Evolutionary conservation across 2,329 filamentous ascomycete species (phyloP).

Genomic region (Clarireedia homoeocarpa): DNA sequence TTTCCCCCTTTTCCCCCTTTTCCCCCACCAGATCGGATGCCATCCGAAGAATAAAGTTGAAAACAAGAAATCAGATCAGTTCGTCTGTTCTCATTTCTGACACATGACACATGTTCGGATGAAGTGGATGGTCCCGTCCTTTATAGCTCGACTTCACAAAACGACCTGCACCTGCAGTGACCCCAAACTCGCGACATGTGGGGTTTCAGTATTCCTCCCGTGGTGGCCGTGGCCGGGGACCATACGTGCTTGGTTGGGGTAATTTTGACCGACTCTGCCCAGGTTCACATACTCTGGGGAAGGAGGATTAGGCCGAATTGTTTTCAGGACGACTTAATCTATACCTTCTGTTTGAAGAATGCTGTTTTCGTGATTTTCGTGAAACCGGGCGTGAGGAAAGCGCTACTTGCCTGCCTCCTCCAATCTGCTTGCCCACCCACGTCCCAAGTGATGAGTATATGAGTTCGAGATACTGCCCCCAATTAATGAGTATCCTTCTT

Average conservation of each 20-base stretch:
- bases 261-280: too few species aligned
- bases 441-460: not conserved
- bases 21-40: not conserved
- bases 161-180: too few species aligned
- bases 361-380: too few species aligned
- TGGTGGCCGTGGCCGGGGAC: too few species aligned
- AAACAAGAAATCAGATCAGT: not conserved
- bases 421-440: not conserved
- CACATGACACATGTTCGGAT: not conserved
- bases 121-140: not conserved
- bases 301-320: too few species aligned
- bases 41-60: constrained; percentile 3
- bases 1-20: not conserved
- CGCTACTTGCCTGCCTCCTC: too few species aligned
- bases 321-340: too few species aligned
- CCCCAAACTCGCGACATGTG: not conserved
- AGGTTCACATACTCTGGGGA: too few species aligned
- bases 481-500: not conserved
- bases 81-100: not conserved
- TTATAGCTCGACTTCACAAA: too few species aligned
- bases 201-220: constrained; percentile 1
- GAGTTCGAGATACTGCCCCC: not conserved
- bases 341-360: too few species aligned
- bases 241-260: not conserved
- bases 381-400: too few species aligned